Conservation (phyloP, 331 rosid species). For the Erythrophleum ivorense region DNA sequence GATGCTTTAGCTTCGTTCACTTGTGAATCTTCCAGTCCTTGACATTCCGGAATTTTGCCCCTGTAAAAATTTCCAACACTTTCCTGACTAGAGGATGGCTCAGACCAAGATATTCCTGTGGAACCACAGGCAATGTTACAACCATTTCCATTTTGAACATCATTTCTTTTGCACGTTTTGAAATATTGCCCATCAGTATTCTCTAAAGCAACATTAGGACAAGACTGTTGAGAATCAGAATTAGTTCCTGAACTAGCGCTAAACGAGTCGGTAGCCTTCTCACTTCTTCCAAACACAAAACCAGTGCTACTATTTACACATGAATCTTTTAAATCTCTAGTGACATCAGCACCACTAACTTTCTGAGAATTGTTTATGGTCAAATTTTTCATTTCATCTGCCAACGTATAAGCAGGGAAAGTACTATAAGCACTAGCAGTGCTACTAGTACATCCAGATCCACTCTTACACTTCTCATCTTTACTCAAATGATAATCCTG, state of each 20-base stretch:
- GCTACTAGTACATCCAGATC: constrained; percentile 36
- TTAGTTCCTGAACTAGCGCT: constrained; percentile 41
- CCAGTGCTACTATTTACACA: constrained; percentile 40
- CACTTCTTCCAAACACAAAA: constrained; percentile 46
- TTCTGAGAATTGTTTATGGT: constrained; percentile 57
- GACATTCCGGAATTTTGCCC: constrained; percentile 48
- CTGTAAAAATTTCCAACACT: constrained; percentile 36
- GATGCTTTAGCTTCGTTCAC: constrained; percentile 47
- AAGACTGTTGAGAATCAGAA: constrained; percentile 34
- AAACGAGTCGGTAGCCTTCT: constrained; percentile 37
- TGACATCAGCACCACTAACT: constrained; percentile 29
- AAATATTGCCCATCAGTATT: constrained; percentile 38
- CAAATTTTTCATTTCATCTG: constrained; percentile 68
- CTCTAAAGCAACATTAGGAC: constrained; percentile 38
- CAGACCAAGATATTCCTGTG: constrained; percentile 45
- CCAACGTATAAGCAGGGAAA: constrained; percentile 45
- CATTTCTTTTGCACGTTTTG: constrained; percentile 34
- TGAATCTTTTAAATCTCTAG: constrained; percentile 32
- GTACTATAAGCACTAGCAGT: constrained; percentile 31
- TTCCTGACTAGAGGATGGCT: constrained; percentile 45
- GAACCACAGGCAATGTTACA: constrained; percentile 41
- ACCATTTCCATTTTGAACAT: constrained; percentile 45
- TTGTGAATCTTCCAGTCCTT: constrained; percentile 41
- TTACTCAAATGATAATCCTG: constrained; percentile 30
- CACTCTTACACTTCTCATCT: constrained; percentile 37